Conservation (phyloP, 768 basidiomycete genomes). For the Mycena galericulata region DNA sequence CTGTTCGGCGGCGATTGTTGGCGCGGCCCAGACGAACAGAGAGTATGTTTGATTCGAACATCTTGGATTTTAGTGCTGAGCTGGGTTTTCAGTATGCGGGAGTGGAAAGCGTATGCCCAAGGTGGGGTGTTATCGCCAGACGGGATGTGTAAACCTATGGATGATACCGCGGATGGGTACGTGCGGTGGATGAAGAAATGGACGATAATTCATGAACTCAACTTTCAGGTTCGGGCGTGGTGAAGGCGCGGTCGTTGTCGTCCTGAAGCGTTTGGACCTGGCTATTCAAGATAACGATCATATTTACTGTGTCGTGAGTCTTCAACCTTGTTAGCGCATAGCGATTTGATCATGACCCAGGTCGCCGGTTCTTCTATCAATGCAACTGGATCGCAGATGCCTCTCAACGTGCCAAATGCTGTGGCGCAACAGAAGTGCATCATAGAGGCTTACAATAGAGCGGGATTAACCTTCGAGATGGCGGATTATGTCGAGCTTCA, state of each 20-base stretch:
- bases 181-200: neutral
- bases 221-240: conserved; percentile 35
- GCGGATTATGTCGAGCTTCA: conserved; percentile 57
- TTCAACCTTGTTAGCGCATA: too few relatives aligned
- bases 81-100: too few relatives aligned
- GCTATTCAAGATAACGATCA: conserved; percentile 46
- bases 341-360: conserved; percentile 9
- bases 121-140: conserved; percentile 20
- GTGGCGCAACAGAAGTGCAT: conserved; percentile 47
- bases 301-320: conserved; percentile 42
- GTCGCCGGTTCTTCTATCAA: conserved; percentile 48
- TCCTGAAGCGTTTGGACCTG: conserved; percentile 37
- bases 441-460: conserved; percentile 39
- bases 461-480: conserved; percentile 43
- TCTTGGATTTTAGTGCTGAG: too few relatives aligned
- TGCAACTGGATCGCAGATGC: conserved; percentile 42
- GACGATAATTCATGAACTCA: neutral
- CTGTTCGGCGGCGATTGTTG: conserved; percentile 51
- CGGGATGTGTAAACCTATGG: conserved; percentile 32
- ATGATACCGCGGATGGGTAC: conserved; percentile 8
- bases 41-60: too few relatives aligned
- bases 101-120: conserved; percentile 14
- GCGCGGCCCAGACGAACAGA: conserved; percentile 40
- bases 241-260: conserved; percentile 38
- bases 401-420: conserved; percentile 45